Base-by-base conservation (phyloP, 345 rosid species). In the Ailanthus altissimus region DNA sequence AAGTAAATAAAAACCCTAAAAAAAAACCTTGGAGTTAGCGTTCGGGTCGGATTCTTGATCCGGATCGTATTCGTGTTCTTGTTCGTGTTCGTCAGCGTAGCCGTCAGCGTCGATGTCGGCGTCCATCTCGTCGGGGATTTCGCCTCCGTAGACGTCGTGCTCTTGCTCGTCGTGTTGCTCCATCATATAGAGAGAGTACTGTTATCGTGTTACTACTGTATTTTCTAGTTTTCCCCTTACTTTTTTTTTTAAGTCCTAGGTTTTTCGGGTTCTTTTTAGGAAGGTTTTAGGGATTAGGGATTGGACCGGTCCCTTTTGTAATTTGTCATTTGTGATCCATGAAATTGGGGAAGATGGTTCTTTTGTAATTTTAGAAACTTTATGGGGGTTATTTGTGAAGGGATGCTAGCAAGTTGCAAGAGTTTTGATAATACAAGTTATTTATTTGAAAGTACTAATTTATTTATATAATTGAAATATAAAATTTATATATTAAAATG, bases 141-240 rank as follows among this genome's bases (percentile, higher is more conserved):
- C 97, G 38, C 91, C 94, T 26, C 97, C 97, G 81, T 93, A 93
- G 13, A 91, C 97, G 81, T 91, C 97, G 67, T 92, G 94, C 81
- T 92, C 93, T 74, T 90, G 94, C 69, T 92, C 93, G 45, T 89
- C 93, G 82, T 82, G 89, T 12, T 82, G 82, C 67, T 90, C 90
- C 91, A 88, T 88, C 54, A 11, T 54, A 38, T 28, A 8, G 15
- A 7, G 15, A 7, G 25, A 16, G 40, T 45, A 65, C 43, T 43
- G 1, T 63, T 42, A 42, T n/a, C 5, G 1, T 42, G 5, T 28
- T 36, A 2, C 60, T 38, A 14, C 46, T 21, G 5, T 20, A 76
- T 40, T 59, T 42, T n/a, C n/a, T n/a, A n/a, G n/a, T n/a, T n/a
- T n/a, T n/a, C n/a, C n/a, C n/a, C 10, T 18, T 32, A 3, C 15